Conservation (phyloP, 495 filamentous ascomycete species). For the Hypoxylon crocopeplum region DNA sequence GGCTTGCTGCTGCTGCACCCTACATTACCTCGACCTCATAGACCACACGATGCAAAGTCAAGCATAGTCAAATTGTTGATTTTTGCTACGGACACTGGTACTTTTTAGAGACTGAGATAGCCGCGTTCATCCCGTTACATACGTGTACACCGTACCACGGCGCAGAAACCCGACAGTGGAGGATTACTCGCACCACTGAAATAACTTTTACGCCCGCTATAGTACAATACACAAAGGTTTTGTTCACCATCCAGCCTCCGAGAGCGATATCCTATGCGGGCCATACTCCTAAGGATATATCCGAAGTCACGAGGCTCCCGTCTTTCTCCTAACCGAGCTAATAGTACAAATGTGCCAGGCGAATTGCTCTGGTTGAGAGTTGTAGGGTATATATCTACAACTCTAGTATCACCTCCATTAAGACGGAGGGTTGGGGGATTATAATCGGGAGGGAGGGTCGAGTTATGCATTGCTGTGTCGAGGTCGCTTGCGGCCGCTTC, state of each 20-base stretch:
- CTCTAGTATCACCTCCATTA: background rate
- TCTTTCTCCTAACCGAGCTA: background rate
- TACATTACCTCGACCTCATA: too few species aligned
- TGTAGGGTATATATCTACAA: background rate
- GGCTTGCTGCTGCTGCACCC: too few species aligned
- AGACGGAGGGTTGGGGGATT: background rate
- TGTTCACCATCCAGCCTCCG: too few species aligned
- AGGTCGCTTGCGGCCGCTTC: slow-evolving; percentile 58
- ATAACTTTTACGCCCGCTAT: slow-evolving; percentile 1
- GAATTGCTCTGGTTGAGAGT: background rate
- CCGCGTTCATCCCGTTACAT: too few species aligned
- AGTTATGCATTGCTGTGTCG: slow-evolving; percentile 51
- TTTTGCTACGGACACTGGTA: too few species aligned
- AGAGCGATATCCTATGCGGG: background rate
- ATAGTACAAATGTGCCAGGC: slow-evolving; percentile 1
- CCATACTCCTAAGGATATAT: background rate
- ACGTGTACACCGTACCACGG: too few species aligned
- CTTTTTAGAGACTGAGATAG: too few species aligned
- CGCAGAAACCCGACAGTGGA: too few species aligned
- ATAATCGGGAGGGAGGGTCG: background rate
- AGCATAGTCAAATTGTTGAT: too few species aligned
- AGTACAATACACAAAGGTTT: slow-evolving; percentile 8
- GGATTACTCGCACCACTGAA: background rate
- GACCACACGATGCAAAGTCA: too few species aligned
- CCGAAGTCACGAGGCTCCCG: background rate